A percentile compares a stretch with the other conserved stretches of the same genome.
phyloP scores from a whole-genome alignment of 805 yeast genomes.

The Barnettozyma sp. region DNA sequence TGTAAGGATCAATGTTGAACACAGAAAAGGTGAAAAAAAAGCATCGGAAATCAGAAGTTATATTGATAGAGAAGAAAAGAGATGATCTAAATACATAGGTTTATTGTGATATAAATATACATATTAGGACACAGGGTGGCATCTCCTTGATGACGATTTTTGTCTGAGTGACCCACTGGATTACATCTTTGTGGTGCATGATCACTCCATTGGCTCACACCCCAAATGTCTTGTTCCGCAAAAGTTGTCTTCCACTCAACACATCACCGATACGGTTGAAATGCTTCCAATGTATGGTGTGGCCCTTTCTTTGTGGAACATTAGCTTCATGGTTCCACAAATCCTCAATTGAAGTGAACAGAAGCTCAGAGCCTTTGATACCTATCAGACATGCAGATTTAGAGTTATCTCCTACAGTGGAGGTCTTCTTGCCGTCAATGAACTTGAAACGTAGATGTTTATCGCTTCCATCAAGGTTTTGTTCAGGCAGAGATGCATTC shows the following conservation, averaged over 20 bases:
- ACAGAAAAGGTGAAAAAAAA: too few relatives aligned
- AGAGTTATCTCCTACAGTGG: constrained; percentile 36
- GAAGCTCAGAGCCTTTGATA: constrained; percentile 57
- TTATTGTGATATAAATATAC: too few relatives aligned
- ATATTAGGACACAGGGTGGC: too few relatives aligned
- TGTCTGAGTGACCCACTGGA: too few relatives aligned
- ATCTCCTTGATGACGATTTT: too few relatives aligned
- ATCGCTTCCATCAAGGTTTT: constrained; percentile 29
- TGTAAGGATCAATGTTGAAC: too few relatives aligned
- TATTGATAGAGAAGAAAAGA: too few relatives aligned
- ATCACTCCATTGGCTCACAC: too few relatives aligned
- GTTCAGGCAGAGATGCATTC: constrained; percentile 31
- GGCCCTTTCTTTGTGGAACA: constrained; percentile 56
- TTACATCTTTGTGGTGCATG: too few relatives aligned
- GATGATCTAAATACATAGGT: too few relatives aligned
- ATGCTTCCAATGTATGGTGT: constrained; percentile 60
- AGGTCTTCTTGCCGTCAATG: constrained; percentile 41
- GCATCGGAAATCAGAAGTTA: too few relatives aligned
- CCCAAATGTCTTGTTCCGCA: constrained; percentile 33
- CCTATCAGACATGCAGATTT: constrained; percentile 53
- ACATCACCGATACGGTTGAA: constrained; percentile 56
- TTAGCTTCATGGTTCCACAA: constrained; percentile 59
- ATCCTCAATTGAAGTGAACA: constrained; percentile 47
- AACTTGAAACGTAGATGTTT: constrained; percentile 47
- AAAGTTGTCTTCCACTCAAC: constrained; percentile 59